Evolutionary conservation across 2,329 filamentous ascomycete genomes (phyloP).

Genomic region (Zasmidium cellare): DNA sequence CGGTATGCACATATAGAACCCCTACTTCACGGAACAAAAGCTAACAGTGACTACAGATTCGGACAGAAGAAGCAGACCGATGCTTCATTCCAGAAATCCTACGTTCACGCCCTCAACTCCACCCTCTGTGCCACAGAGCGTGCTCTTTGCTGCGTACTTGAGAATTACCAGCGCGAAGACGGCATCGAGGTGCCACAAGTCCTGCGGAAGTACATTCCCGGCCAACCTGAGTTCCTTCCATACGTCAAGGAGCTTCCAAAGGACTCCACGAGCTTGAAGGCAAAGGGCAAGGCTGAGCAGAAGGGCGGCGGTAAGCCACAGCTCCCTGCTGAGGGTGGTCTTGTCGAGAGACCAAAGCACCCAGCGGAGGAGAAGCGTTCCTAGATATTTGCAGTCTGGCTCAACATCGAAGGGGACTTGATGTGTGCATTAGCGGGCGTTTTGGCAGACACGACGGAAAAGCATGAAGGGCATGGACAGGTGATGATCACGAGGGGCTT

Average conservation of each 20-base stretch:
- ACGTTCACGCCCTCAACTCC: slow-evolving; percentile 89
- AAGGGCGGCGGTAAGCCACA: slow-evolving; percentile 26
- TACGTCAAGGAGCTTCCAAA: slow-evolving; percentile 85
- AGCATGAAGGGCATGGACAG: neutral
- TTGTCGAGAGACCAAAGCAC: slow-evolving; percentile 36
- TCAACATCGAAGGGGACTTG: neutral
- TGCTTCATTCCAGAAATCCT: slow-evolving; percentile 74
- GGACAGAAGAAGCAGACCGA: slow-evolving; percentile 85
- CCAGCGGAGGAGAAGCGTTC: slow-evolving; percentile 30
- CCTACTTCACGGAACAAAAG: neutral
- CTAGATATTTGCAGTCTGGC: slow-evolving; percentile 3
- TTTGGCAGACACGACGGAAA: neutral
- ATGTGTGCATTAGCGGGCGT: neutral
- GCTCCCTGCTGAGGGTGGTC: slow-evolving; percentile 31
- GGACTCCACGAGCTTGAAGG: slow-evolving; percentile 64
- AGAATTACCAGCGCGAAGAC: slow-evolving; percentile 94
- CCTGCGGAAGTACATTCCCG: slow-evolving; percentile 85
- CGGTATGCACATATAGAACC: slow-evolving; percentile 42
- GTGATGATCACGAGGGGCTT: neutral
- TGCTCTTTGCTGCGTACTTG: slow-evolving; percentile 88
- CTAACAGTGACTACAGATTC: slow-evolving; percentile 45
- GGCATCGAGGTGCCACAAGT: slow-evolving; percentile 79
- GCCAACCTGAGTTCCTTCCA: slow-evolving; percentile 83
- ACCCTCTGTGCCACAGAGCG: slow-evolving; percentile 89
- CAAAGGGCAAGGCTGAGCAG: slow-evolving; percentile 35